Base-by-base conservation (phyloP, 1,139 yeast species). In the Geotrichum candidum region DNA sequence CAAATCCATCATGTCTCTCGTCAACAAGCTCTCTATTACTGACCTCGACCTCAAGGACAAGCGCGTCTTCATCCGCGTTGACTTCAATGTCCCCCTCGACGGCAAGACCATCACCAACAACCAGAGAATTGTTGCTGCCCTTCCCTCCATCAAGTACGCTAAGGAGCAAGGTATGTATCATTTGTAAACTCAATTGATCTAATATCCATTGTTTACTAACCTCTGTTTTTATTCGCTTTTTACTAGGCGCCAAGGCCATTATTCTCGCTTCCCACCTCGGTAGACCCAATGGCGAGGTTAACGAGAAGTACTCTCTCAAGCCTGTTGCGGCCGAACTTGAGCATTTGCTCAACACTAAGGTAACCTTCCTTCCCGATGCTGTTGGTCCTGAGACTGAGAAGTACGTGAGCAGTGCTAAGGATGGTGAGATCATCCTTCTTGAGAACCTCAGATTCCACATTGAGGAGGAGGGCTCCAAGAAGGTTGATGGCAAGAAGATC, bases 401-500 rank as follows among this genome's bases (percentile, higher is more conserved):
- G 69, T 86, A 88, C 65, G 90, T 89, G 72, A 83, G 84, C 75
- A 76, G 77, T 65, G 92, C 94, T 67, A 73, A 82, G 53, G 81
- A 80, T 66, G 97, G 97, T 69, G 80, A 84, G 67, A 81, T 88
- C 66, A 84, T 91, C 80, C 82, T 92, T 68, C 85, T 92, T 74
- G 98, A 92, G 82, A 92, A 92, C 86, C 84, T 92, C 79, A 88
- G 98, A 80, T 92, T 83, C 94, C 97, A 92, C 84, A 85, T 88
- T 73, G 91, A 86, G 78, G 98, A 92, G 81, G 98, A 92, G 79
- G 97, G 96, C 73, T 91, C 96, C 68, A 84, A 87, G 76, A 89
- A 90, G 80, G 83, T 86, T 67, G 92, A 89, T 72, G 97, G 97
- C 72, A 80, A 85, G 77, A 92, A 92, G 83, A 83, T 86, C 73